Base-by-base conservation (phyloP, 371 early-diverging fungal species). In the Rhizopus microsporus region DNA sequence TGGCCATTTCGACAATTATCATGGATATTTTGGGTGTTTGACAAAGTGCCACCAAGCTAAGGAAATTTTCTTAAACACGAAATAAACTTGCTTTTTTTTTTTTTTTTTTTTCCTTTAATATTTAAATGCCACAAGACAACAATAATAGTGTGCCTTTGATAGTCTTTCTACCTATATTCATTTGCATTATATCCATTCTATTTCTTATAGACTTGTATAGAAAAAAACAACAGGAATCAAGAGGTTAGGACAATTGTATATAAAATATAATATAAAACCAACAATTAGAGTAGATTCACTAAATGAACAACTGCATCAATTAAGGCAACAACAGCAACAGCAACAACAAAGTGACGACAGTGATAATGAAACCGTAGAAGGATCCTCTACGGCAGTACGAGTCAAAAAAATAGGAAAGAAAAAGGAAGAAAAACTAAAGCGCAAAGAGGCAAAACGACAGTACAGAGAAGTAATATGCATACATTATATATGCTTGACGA, bases 391-490 rank as follows among this genome's bases (percentile, higher is more conserved):
- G 13, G 63, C 70, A 7, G 55, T 69, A 4, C 69, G 72, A 3
- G 59, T 80, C 5, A 74, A 62, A 54, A 76, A 69, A 56, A 65
- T 81, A 35, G 83, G 83, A n/a, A 81, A 78, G 44, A 83, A 83
- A 52, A 65, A 72, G 56, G 83, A 78, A 0, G 78, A 81, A 43
- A 81, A 78, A 48, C 38, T 83, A 34, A 68, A 64, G 29, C 65
- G 80, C 57, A 83, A 81, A 51, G 81, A 83, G 51, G 76, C 79
- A 34, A 79, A 74, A 78, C 68, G 83, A 45, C 80, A 77, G 23
- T 83, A 83, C 52, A 68, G 69, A 34, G 81, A 81, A 59, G 80
- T 74, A 72, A 57, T 8, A 47, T 8, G 31, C 13, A 4, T 31
- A 10, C 29, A 12, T 44, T 15, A 42, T 12, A 33, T 23, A 7